Conservation (phyloP, 2,329 filamentous ascomycete genomes). For the Microsporum canis region DNA sequence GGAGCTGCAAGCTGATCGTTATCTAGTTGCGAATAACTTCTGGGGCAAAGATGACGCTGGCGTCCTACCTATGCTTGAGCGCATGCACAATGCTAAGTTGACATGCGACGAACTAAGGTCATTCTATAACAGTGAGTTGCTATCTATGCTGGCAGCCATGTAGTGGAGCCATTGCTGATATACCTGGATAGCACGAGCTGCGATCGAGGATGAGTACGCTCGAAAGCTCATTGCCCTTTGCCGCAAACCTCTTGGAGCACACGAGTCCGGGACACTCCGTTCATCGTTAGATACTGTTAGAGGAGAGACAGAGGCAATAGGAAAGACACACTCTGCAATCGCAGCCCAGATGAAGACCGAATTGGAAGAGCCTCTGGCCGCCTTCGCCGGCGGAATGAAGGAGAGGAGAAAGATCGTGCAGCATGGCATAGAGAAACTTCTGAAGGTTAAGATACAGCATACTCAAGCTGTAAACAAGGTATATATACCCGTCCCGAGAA, state of each 20-base stretch:
- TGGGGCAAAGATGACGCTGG: conserved; percentile 99
- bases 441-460: conserved; percentile 88
- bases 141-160: not conserved
- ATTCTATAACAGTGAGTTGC: conserved; percentile 65
- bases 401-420: conserved; percentile 95
- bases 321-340: conserved; percentile 81
- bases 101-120: conserved; percentile 87
- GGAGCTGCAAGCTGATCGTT: not conserved
- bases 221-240: conserved; percentile 76
- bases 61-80: conserved; percentile 78
- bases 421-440: conserved; percentile 79
- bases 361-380: conserved; percentile 81
- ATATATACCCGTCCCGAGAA: conserved; percentile 17
- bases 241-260: conserved; percentile 78
- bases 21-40: conserved; percentile 91
- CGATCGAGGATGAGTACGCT: conserved; percentile 94
- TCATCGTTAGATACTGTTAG: conserved; percentile 77
- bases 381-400: conserved; percentile 91
- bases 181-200: conserved; percentile 56
- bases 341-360: conserved; percentile 92
- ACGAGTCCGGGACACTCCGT: conserved; percentile 72
- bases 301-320: conserved; percentile 84
- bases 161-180: not conserved
- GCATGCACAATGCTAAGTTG: conserved; percentile 88
- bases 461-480: conserved; percentile 87